These are phyloP conservation scores for Scedosporium dehoogii DNA, from an alignment of 2,329 filamentous ascomycete genomes.

Conservation along the genomic window DNA sequence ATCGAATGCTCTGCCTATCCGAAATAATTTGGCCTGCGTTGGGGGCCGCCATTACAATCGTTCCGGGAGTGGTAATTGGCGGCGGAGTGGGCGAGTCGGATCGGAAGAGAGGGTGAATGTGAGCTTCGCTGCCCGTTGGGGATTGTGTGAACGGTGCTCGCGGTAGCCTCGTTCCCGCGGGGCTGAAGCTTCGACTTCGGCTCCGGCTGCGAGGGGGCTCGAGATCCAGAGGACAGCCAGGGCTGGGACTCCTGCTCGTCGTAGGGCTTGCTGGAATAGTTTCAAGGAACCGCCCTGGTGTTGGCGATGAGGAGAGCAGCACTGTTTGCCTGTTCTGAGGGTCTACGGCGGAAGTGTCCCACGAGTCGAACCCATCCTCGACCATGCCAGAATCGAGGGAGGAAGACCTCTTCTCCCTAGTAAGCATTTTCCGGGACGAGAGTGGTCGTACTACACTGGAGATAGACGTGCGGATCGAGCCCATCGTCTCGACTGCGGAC, in stretches of 20 bases:
- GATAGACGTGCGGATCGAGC: slow-evolving; percentile 37
- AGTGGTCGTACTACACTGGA: slow-evolving; percentile 42
- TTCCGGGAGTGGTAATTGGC: slow-evolving; percentile 56
- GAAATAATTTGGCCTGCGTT: slow-evolving; percentile 56
- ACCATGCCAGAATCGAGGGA: slow-evolving; percentile 38
- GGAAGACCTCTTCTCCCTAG: slow-evolving; percentile 29
- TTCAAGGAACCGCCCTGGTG: slow-evolving; percentile 47
- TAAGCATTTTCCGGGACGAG: slow-evolving; percentile 44
- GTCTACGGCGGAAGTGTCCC: slow-evolving; percentile 63
- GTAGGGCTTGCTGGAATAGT: slow-evolving; percentile 60
- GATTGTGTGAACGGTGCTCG: neutral
- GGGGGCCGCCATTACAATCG: slow-evolving; percentile 60
- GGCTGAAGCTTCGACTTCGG: slow-evolving; percentile 43
- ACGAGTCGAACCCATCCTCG: slow-evolving; percentile 62
- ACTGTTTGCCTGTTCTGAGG: slow-evolving; percentile 50
- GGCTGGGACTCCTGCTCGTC: slow-evolving; percentile 55
- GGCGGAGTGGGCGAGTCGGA: slow-evolving; percentile 61
- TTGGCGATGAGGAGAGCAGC: slow-evolving; percentile 35
- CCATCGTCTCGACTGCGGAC: slow-evolving; percentile 34
- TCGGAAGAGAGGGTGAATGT: slow-evolving; percentile 71
- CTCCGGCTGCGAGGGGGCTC: slow-evolving; percentile 31
- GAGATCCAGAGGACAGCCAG: slow-evolving; percentile 47
- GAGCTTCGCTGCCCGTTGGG: slow-evolving; percentile 37
- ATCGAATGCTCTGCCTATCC: slow-evolving; percentile 39
- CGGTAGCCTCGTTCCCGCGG: slow-evolving; percentile 16